A percentile compares a stretch with the other conserved stretches of the same genome.
Evolutionary conservation across 495 filamentous ascomycete species (phyloP).

Genomic region (Aspergillus biplanus): DNA sequence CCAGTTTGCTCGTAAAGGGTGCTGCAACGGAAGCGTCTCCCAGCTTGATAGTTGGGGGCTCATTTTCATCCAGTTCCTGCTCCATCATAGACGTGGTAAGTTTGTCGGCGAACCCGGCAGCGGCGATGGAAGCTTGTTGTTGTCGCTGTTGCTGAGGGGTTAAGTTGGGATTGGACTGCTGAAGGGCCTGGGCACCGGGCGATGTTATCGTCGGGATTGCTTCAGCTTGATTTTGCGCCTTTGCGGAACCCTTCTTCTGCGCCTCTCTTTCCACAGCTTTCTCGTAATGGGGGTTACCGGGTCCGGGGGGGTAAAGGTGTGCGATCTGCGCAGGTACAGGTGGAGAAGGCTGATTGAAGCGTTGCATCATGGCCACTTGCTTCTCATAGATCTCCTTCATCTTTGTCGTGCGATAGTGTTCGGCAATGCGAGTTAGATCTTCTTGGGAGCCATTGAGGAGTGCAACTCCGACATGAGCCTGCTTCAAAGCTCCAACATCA

Average conservation of each 20-base stretch:
- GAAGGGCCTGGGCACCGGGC: conserved; percentile 69
- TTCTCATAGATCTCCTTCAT: conserved; percentile 99
- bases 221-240: conserved; percentile 48
- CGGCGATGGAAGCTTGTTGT: conserved; percentile 67
- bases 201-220: conserved; percentile 69
- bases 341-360: conserved; percentile 89
- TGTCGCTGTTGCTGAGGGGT: conserved; percentile 63
- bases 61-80: conserved; percentile 80
- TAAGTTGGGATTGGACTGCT: conserved; percentile 55
- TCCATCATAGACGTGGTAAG: conserved; percentile 90
- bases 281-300: conserved; percentile 91
- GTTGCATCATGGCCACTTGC: conserved; percentile 83
- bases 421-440: conserved; percentile 86
- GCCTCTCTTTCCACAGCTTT: conserved; percentile 88
- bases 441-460: conserved; percentile 93
- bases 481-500: conserved; percentile 96
- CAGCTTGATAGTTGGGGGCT: conserved; percentile 94
- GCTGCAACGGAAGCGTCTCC: conserved; percentile 97
- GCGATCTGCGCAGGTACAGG: conserved; percentile 90
- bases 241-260: conserved; percentile 64
- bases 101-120: conserved; percentile 82
- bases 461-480: conserved; percentile 96
- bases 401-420: conserved; percentile 90
- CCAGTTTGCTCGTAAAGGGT: conserved; percentile 96
- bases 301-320: conserved; percentile 91